These are phyloP conservation scores for Lupinus albus DNA, from an alignment of 306 rosid species.

Conservation along the genomic window DNA sequence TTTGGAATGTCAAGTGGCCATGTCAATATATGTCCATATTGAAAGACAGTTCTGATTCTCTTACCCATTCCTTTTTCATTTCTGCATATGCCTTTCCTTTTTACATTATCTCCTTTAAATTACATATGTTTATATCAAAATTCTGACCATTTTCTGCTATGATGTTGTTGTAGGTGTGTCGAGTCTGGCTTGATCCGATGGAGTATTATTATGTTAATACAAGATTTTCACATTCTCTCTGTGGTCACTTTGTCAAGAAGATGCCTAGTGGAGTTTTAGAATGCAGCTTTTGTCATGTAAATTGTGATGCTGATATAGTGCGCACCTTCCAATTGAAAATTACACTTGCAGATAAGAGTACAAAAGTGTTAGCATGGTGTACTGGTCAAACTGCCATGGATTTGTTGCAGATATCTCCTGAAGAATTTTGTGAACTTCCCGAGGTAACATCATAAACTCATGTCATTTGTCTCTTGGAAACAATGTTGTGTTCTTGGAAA, in stretches of 20 bases:
- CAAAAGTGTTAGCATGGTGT: conserved; percentile 80
- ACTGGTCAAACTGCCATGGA: conserved; percentile 89
- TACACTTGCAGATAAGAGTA: conserved; percentile 74
- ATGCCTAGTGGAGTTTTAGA: conserved; percentile 46
- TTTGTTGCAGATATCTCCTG: conserved; percentile 86
- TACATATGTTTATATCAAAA: background rate
- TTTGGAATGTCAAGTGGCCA: too few species aligned
- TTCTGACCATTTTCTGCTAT: conserved; percentile 34
- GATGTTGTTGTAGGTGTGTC: conserved; percentile 59
- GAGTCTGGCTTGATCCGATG: conserved; percentile 66
- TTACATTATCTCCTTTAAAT: background rate
- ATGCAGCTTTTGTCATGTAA: conserved; percentile 72
- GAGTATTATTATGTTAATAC: conserved; percentile 63
- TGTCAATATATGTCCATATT: background rate
- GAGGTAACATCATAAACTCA: conserved; percentile 62
- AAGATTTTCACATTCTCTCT: conserved; percentile 69
- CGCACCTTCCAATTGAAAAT: conserved; percentile 77
- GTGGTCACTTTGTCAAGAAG: conserved; percentile 74
- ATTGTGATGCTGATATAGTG: conserved; percentile 52
- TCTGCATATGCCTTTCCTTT: conserved; percentile 4
- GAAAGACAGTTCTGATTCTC: background rate
- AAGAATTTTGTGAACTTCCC: conserved; percentile 75
- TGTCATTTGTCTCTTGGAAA: conserved; percentile 14
- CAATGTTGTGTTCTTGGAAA: conserved; percentile 11
- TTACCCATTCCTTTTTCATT: background rate